Evolutionary conservation across 2,329 filamentous ascomycete species (phyloP), one percentile per base, ranked within the genome.

Genomic region (Tolypocladium inflatum): DNA sequence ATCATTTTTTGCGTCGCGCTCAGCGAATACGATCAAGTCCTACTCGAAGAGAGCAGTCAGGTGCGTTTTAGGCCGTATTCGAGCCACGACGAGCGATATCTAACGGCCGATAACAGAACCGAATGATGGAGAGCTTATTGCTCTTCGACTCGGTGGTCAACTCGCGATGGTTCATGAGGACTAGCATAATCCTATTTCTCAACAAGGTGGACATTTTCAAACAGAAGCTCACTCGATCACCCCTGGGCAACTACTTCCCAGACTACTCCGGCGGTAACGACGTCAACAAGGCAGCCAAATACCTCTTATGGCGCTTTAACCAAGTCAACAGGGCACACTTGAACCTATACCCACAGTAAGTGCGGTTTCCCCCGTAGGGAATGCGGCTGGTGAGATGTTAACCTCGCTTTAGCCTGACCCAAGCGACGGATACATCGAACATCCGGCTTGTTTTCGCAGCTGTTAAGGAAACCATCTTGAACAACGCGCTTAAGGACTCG

Each of bases 171-270:
- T 99, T 99, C 75, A 96, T 97, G 89, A 83, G 94, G 66, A 99
- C 94, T 15, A 97, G 92, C 70, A 99, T 99, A 70, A 97, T 99
- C 69, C 80, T 99, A 58, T 99, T 99, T 77, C 81, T 99, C 62
- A 99, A 99, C 79, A 99, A 99, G 74, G 94, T 99, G 65, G 94
- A 99, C 77, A 84, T 99, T 59, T 99, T 99, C 81, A 93, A 94
- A 73, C 88, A 91, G 69, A 99, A 99, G 73, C 85, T 99, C 35
- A 85, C 85, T 57, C 85, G 92, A 62, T 97, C 91, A 57, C 93
- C 94, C 0, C 75, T 99, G 52, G 90, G 87, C 66, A 96, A 93
- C 70, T 99, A 97, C 73, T 99, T 99, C 69, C 93, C 92, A 0
- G 94, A 99, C 72, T 99, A 99, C 71, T 96, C 92, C 0, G 94